Evolutionary conservation across 495 filamentous ascomycete species (phyloP), one percentile per base, ranked within the genome.

Genomic region (Aspergillus bridgeri): DNA sequence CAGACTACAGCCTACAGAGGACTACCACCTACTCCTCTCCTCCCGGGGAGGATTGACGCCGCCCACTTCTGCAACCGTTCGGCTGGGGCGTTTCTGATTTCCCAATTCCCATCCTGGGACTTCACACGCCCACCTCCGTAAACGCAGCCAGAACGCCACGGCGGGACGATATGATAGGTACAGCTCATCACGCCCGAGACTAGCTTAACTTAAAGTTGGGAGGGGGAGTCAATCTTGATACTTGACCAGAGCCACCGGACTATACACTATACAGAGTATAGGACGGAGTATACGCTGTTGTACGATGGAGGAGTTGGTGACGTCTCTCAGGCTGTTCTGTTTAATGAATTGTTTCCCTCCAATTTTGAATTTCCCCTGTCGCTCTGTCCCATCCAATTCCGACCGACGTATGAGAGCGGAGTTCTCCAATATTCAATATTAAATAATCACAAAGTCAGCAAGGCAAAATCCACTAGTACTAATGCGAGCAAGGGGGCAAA

Each of bases 41-140:
- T 2, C 9, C 9, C 9, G 25, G 51, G 19, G 17, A 46, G 23
- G 49, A 52, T 2, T 54, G 43, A 42, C 27, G 50, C 33, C 47
- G 48, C 45, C 52, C 45, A 60, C 57, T 49, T 55, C 57, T 60
- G 57, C 57, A 60, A 55, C 51, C 57, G 46, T 48, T 60, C 52
- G 52, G 52, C 57, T 60, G 52, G 57, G 57, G 57, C 57, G 57
- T 49, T 59, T 59, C 20, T 38, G 13, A 15, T 15, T 57, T 42
- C 54, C 45, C 29, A 56, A n/a, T 24, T 49, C 44, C 33, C 22
- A 27, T 9, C 33, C 33, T n/a, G n/a, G n/a, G n/a, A n/a, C 3
- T 38, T 13, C 3, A 38, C 11, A 9, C 33, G 9, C 13, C 33
- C 33, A 15, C 33, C 33, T 38, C 33, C 33, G 11, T 38, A 38